phyloP scores from a whole-genome alignment of 2,329 filamentous ascomycete genomes.

The Diaporthe longicolla region DNA sequence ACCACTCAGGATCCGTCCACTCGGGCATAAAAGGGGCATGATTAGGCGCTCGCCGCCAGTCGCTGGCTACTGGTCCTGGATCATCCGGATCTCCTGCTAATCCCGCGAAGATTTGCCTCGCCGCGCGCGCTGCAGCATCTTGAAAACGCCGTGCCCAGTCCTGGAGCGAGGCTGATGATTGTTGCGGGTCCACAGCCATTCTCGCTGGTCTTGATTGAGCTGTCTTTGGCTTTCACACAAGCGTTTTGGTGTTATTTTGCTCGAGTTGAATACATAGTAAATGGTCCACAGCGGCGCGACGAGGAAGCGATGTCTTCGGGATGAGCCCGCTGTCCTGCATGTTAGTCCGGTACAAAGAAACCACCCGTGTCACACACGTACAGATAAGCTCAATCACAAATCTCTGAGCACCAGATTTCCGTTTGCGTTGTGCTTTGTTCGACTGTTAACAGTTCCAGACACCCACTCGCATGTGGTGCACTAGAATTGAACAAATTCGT shows the following conservation, averaged over 20 bases:
- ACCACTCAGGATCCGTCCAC: background rate
- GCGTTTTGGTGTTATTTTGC: too few relatives aligned
- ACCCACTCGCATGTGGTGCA: too few relatives aligned
- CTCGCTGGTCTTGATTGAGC: too few relatives aligned
- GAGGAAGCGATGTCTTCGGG: too few relatives aligned
- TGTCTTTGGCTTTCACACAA: background rate
- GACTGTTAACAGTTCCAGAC: background rate
- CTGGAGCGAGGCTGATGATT: too few relatives aligned
- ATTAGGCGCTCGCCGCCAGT: background rate
- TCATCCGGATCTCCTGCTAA: background rate
- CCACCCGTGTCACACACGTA: background rate
- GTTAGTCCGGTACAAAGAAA: background rate
- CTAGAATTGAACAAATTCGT: too few relatives aligned
- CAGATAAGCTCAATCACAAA: background rate
- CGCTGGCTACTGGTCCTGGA: background rate
- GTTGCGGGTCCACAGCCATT: too few relatives aligned
- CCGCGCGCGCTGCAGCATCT: too few relatives aligned
- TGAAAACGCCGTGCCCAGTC: too few relatives aligned
- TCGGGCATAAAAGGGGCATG: background rate
- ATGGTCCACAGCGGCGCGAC: too few relatives aligned
- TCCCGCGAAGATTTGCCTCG: too few relatives aligned
- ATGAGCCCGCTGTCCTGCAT: background rate
- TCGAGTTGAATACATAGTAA: too few relatives aligned
- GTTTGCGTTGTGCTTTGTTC: slow-evolving; percentile 22
- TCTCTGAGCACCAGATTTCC: background rate